phyloP scores from a whole-genome alignment of 1,284 basidiomycete species.

The Ceratorhiza oryzae-sativae region DNA sequence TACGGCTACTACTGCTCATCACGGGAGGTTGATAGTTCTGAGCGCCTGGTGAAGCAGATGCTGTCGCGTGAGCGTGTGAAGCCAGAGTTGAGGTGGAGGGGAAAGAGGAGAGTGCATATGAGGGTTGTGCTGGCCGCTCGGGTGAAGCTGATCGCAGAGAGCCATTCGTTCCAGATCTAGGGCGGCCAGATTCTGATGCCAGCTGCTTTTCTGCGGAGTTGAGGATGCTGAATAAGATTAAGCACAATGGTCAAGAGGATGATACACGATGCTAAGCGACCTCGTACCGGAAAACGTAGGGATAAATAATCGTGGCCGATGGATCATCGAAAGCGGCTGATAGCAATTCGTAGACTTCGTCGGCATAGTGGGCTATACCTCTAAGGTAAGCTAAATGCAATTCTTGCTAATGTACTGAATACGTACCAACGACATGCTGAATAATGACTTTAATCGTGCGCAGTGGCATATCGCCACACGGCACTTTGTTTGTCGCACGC shows the following conservation, averaged over 20 bases:
- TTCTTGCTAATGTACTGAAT: background rate
- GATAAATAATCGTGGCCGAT: constrained; percentile 81
- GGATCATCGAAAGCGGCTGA: constrained; percentile 82
- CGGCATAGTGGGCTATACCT: constrained; percentile 72
- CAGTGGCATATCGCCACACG: constrained; percentile 96
- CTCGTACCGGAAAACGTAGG: constrained; percentile 73
- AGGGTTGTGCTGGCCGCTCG: constrained; percentile 64
- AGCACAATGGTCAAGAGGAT: background rate
- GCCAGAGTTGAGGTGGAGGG: constrained; percentile 31
- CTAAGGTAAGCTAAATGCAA: background rate
- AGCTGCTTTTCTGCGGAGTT: constrained; percentile 58
- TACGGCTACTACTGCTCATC: constrained; percentile 20
- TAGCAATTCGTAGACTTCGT: constrained; percentile 80
- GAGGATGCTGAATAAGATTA: constrained; percentile 56
- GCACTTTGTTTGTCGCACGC: constrained; percentile 86
- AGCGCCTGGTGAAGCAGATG: background rate
- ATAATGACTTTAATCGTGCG: constrained; percentile 98
- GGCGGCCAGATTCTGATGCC: constrained; percentile 36
- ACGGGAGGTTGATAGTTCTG: constrained; percentile 13
- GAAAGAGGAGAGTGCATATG: constrained; percentile 57
- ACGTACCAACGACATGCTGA: constrained; percentile 91
- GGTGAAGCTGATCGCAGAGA: constrained; percentile 60
- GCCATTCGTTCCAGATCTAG: constrained; percentile 31
- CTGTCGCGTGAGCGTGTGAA: constrained; percentile 3
- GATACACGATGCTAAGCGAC: background rate